Base-by-base conservation (phyloP, 2,329 filamentous ascomycete genomes). In the Bipolaris gigantea region DNA sequence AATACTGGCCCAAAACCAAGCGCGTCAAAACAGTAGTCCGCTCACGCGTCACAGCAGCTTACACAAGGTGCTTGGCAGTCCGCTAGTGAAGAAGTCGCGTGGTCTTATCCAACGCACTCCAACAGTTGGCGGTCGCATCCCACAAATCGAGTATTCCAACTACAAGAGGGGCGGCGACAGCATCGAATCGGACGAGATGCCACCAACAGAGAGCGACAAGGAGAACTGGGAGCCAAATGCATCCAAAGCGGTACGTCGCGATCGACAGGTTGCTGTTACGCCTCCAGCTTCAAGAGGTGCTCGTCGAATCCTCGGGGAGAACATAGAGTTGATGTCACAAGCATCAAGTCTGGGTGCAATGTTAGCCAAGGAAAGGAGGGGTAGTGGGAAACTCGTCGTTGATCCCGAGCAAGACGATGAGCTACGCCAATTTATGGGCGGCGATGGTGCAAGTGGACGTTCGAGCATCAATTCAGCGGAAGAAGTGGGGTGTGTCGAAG, bases 401-500 rank as follows among this genome's bases (percentile, higher is more conserved):
- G 77, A 80, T 57, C 74, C 68, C 13, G 78, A 81, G 48, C 67
- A 80, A 21, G 84, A 87, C 52, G 80, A 83, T 4, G 89, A 94
- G 46, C 81, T 93, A 39, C 84, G 88, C 58, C 81, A 79, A 3
- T 92, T 93, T 73, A 92, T 94, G 87, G 78, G 81, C 32, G 82
- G 83, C 30, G 80, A 85, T 58, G 85, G 84, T 69, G 44, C 70
- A 59, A 56, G 68, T 25, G 86, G 85, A 8, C 87, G 87, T 69
- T 90, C 67, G 36, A 75, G 70, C 41, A 64, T 74, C 39, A 76
- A 75, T 38, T 75, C 73, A 10, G 77, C 76, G 18, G 79, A 80
- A 54, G 93, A 97, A 70, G 81, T 96, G 73, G 91, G 95, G 70
- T 95, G 91, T 69, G 88, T 96, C 42, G 90, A 93, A 50, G 91